These are phyloP conservation scores for Trypanosoma rangeli DNA, from an alignment of 208 protist species.

Conservation along the genomic window DNA sequence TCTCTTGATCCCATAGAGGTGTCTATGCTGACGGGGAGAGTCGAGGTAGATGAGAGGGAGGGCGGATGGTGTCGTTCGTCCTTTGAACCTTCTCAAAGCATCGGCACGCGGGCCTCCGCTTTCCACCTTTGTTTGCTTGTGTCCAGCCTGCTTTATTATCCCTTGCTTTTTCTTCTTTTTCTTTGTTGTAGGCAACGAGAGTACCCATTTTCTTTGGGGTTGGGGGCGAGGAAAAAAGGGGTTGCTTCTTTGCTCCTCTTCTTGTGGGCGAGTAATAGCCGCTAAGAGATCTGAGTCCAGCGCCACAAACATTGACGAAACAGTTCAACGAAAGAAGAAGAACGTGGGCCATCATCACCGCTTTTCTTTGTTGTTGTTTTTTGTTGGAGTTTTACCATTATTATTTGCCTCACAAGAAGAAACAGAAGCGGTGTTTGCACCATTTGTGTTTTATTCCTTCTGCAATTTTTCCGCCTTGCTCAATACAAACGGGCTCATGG, in stretches of 20 bases:
- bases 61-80: not conserved
- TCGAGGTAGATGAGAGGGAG: not conserved
- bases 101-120: not conserved
- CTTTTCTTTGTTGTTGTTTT: constrained; percentile 7
- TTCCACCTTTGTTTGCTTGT: not conserved
- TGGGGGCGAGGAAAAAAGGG: too few relatives aligned
- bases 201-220: too few relatives aligned
- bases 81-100: not conserved
- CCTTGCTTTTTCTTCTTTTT: not conserved
- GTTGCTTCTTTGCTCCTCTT: too few relatives aligned
- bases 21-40: not conserved
- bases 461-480: not conserved
- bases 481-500: constrained; percentile 5
- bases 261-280: not conserved
- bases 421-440: not conserved
- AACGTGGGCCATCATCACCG: not conserved
- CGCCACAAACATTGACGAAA: not conserved
- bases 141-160: not conserved
- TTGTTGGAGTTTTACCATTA: constrained; percentile 10
- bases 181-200: too few relatives aligned
- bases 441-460: constrained; percentile 7
- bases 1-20: not conserved
- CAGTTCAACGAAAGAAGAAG: not conserved
- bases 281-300: not conserved
- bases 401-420: not conserved